phyloP scores from a whole-genome alignment of 768 basidiomycete genomes.

The Paxillus involutus region DNA sequence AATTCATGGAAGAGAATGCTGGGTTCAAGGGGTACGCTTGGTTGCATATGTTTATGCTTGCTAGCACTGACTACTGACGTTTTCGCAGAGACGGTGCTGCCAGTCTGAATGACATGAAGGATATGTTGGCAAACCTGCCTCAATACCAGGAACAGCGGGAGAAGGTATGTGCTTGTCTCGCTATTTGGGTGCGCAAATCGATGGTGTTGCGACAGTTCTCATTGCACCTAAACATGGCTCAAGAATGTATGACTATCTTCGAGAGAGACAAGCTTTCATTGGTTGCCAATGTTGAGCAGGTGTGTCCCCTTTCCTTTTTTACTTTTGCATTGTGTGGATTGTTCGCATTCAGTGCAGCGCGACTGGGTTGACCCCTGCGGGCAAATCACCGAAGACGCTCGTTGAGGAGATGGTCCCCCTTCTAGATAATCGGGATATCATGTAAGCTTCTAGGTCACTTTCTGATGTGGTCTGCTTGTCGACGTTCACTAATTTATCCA shows the following conservation, averaged over 20 bases:
- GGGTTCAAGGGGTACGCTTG: constrained; percentile 82
- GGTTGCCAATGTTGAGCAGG: constrained; percentile 91
- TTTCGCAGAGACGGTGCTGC: constrained; percentile 69
- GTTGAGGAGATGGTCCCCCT: constrained; percentile 99
- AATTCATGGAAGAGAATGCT: constrained; percentile 91
- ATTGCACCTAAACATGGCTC: constrained; percentile 94
- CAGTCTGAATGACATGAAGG: constrained; percentile 96
- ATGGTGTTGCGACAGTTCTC: constrained; percentile 68
- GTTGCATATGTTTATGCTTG: constrained; percentile 3
- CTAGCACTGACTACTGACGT: constrained; percentile 1
- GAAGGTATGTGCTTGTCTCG: constrained; percentile 52
- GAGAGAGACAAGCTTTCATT: constrained; percentile 82
- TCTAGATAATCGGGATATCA: constrained; percentile 81
- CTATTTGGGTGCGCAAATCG: neutral
- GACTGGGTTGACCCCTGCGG: constrained; percentile 87
- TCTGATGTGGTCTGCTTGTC: neutral
- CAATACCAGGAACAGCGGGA: constrained; percentile 96
- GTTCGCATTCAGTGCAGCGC: constrained; percentile 73
- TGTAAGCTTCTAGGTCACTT: constrained; percentile 47
- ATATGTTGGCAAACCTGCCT: constrained; percentile 94
- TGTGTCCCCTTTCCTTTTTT: constrained; percentile 15
- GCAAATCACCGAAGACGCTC: constrained; percentile 89
- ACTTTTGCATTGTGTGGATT: neutral
- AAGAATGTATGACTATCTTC: constrained; percentile 94
- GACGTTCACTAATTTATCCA: constrained; percentile 30